These are phyloP conservation scores for Casuarina glauca DNA, from an alignment of 306 rosid genomes.

Conservation along the genomic window DNA sequence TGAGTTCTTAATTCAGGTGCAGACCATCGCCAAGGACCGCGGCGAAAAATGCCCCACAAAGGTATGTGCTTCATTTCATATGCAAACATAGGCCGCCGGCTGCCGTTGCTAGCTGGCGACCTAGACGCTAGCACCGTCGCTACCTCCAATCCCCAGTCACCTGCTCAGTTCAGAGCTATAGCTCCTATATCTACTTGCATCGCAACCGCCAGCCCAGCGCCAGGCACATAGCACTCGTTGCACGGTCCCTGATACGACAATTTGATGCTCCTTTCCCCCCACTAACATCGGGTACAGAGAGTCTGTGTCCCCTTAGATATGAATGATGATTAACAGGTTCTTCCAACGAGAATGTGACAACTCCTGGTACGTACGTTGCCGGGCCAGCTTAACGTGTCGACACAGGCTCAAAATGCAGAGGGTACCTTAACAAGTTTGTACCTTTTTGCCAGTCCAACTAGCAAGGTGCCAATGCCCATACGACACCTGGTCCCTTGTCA, in stretches of 20 bases:
- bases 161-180: too few relatives aligned
- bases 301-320: too few relatives aligned
- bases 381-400: neutral
- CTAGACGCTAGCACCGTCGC: neutral
- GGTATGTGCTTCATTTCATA: slow-evolving; percentile 34
- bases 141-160: neutral
- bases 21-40: slow-evolving; percentile 78
- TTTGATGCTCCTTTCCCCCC: too few relatives aligned
- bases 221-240: neutral
- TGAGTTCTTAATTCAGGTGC: slow-evolving; percentile 83
- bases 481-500: neutral
- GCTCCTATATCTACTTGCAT: neutral
- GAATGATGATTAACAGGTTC: neutral
- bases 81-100: neutral
- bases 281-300: too few relatives aligned
- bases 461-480: neutral
- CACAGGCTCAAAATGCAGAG: neutral
- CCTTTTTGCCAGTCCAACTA: neutral
- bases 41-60: slow-evolving; percentile 99
- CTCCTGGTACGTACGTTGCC: slow-evolving; percentile 29
- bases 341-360: slow-evolving; percentile 44
- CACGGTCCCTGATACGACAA: neutral
- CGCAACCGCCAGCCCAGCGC: too few relatives aligned
- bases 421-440: neutral
- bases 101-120: neutral